Evolutionary conservation across 208 protist species (phyloP).

Genomic region (Kentomonas sorsogonicus): DNA sequence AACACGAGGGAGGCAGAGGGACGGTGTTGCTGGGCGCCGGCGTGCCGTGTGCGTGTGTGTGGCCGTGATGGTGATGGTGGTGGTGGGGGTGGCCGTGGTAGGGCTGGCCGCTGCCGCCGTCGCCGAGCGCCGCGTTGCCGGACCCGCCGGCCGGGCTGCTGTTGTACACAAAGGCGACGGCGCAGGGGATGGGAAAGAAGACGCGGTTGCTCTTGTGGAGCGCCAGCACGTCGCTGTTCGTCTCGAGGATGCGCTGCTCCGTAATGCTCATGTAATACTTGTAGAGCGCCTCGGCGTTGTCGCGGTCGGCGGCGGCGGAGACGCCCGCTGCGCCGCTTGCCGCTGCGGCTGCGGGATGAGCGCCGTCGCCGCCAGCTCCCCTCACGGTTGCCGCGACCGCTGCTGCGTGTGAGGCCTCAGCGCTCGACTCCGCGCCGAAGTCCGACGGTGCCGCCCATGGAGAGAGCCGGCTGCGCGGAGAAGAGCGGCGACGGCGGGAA

Average conservation of each 20-base stretch:
- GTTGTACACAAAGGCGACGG: constrained; percentile 53
- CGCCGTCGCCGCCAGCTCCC: too few species aligned
- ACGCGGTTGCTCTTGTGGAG: constrained; percentile 40
- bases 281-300: constrained; percentile 44
- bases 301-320: constrained; percentile 13
- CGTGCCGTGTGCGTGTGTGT: too few species aligned
- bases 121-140: neutral
- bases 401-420: too few species aligned
- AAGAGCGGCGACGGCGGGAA: too few species aligned
- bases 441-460: too few species aligned
- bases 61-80: neutral
- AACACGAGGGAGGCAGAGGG: too few species aligned
- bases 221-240: constrained; percentile 48
- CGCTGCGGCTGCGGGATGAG: too few species aligned
- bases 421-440: too few species aligned
- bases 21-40: too few species aligned
- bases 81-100: neutral
- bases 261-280: constrained; percentile 56
- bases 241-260: constrained; percentile 52
- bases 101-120: neutral
- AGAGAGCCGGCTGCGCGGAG: too few species aligned
- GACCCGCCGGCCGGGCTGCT: neutral
- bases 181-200: constrained; percentile 53
- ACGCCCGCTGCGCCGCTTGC: too few species aligned
- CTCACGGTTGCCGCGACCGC: too few species aligned